A percentile compares a stretch with the other conserved stretches of the same genome.
phyloP scores from a whole-genome alignment of 441 rosid species.

The Adansonia madagascariensis region DNA sequence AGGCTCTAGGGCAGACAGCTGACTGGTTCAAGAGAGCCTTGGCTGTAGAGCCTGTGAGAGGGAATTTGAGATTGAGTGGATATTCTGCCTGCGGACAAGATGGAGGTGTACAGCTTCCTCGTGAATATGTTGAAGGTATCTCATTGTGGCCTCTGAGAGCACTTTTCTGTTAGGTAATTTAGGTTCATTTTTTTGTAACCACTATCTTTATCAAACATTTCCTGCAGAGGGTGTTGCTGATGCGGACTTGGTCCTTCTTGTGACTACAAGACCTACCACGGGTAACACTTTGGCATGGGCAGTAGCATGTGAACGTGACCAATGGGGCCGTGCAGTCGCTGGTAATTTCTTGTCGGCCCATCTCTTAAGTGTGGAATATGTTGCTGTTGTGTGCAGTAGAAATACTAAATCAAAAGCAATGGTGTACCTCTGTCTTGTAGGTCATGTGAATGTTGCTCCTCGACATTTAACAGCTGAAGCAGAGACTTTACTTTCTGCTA shows the following conservation, averaged over 20 bases:
- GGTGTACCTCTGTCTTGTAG: slow-evolving; percentile 42
- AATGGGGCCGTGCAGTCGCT: slow-evolving; percentile 99
- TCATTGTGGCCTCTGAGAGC: slow-evolving; percentile 18
- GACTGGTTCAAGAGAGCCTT: slow-evolving; percentile 93
- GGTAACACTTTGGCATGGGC: slow-evolving; percentile 99
- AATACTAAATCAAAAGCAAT: slow-evolving; percentile 25
- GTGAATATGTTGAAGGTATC: slow-evolving; percentile 90
- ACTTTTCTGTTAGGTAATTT: slow-evolving; percentile 7
- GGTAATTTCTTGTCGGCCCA: slow-evolving; percentile 45
- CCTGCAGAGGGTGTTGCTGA: slow-evolving; percentile 80
- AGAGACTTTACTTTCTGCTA: slow-evolving; percentile 94
- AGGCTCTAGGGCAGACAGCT: slow-evolving; percentile 99
- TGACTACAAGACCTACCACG: slow-evolving; percentile 98
- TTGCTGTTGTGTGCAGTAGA: slow-evolving; percentile 12
- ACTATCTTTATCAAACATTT: slow-evolving; percentile 25
- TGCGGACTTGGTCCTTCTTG: slow-evolving; percentile 92
- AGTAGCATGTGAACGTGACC: slow-evolving; percentile 99
- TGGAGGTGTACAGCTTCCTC: slow-evolving; percentile 99
- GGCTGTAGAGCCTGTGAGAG: slow-evolving; percentile 99
- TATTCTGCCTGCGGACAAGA: slow-evolving; percentile 99
- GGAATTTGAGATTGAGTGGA: slow-evolving; percentile 94
- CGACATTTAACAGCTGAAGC: slow-evolving; percentile 99
- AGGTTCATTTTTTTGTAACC: not conserved
- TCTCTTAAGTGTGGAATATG: slow-evolving; percentile 12
- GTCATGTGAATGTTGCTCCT: slow-evolving; percentile 99